phyloP scores from a whole-genome alignment of 2,329 filamentous ascomycete species.

The Fusarium drepaniforme region DNA sequence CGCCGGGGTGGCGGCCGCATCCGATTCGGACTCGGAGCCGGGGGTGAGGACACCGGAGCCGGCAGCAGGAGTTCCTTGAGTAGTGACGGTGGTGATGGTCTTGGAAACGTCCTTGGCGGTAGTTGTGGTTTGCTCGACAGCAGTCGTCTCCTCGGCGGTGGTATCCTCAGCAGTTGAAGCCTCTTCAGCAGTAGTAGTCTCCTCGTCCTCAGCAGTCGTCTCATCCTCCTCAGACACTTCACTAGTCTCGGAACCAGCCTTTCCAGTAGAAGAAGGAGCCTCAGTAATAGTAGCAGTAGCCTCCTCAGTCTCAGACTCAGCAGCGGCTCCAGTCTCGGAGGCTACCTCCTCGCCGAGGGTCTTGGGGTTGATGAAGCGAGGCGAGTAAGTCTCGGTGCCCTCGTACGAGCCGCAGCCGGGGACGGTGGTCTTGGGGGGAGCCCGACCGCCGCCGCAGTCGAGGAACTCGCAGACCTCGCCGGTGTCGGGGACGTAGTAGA shows the following conservation, averaged over 20 bases:
- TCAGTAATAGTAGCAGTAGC: conserved; percentile 32
- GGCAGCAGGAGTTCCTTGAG: conserved; percentile 16
- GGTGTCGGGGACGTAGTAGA: conserved; percentile 73
- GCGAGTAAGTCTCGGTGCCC: conserved; percentile 67
- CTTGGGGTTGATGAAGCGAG: conserved; percentile 58
- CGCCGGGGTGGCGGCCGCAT: conserved; percentile 29
- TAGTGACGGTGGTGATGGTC: conserved; percentile 24
- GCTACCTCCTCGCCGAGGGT: conserved; percentile 35
- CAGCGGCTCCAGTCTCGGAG: conserved; percentile 11
- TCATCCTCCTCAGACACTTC: conserved; percentile 7
- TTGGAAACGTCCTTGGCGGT: conserved; percentile 18
- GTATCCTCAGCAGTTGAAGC: background rate
- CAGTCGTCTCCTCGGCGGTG: conserved; percentile 10
- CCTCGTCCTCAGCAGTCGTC: conserved; percentile 7
- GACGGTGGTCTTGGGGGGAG: conserved; percentile 72
- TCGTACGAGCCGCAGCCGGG: conserved; percentile 70
- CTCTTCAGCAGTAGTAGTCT: conserved; percentile 4
- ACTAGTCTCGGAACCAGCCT: conserved; percentile 10
- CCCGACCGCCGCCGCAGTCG: conserved; percentile 76
- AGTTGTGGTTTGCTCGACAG: conserved; percentile 3
- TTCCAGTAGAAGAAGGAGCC: conserved; percentile 27
- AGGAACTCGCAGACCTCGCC: conserved; percentile 74
- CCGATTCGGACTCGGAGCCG: conserved; percentile 31
- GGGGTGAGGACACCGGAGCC: conserved; percentile 25
- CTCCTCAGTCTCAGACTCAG: conserved; percentile 4